phyloP scores from a whole-genome alignment of 1,284 basidiomycete genomes.

The Puccinia triticina region DNA sequence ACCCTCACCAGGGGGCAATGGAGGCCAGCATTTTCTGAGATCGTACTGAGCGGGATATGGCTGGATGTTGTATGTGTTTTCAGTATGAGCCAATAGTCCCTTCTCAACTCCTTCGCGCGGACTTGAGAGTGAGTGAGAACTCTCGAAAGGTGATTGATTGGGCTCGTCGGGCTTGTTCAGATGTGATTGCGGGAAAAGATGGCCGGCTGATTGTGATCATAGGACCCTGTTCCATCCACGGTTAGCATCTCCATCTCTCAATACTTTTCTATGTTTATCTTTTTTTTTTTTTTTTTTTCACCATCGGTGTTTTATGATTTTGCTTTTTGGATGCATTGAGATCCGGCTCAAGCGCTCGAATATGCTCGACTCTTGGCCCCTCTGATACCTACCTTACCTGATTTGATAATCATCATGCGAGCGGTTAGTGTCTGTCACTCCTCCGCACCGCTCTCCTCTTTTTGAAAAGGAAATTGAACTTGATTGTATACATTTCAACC shows the following conservation, averaged over 20 bases:
- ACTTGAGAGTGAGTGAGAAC: background rate
- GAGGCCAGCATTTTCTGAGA: background rate
- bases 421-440: constrained; percentile 61
- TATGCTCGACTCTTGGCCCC: constrained; percentile 56
- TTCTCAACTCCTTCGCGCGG: constrained; percentile 3
- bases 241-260: background rate
- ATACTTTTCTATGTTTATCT: background rate
- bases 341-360: constrained; percentile 19
- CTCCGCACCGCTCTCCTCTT: background rate
- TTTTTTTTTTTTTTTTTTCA: background rate
- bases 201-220: constrained; percentile 80
- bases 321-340: background rate
- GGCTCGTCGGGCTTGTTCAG: constrained; percentile 8
- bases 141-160: background rate
- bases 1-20: too few species aligned
- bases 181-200: constrained; percentile 68
- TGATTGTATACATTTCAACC: background rate
- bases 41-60: background rate
- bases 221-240: constrained; percentile 90
- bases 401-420: constrained; percentile 90
- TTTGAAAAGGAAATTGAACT: background rate
- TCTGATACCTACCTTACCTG: constrained; percentile 68
- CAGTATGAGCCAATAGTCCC: constrained; percentile 30
- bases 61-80: background rate
- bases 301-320: background rate